Base-by-base conservation (phyloP, 306 rosid species). In the Comarum palustre region DNA sequence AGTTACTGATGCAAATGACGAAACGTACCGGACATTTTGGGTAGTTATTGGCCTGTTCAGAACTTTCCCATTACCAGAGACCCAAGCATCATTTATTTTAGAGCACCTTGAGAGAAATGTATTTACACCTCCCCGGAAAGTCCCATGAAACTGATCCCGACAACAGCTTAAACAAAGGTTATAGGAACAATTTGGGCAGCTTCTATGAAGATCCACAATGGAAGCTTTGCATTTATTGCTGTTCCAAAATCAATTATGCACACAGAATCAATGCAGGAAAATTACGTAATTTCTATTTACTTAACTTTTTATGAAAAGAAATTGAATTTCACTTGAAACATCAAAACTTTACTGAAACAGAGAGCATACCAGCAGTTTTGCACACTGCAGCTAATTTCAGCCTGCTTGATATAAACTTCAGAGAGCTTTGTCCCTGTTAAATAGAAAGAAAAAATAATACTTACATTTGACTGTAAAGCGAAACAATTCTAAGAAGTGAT, bases 131-230 rank as follows among this genome's bases (percentile, higher is more conserved):
- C 74, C 85, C 72, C 76, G 78, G 76, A 72, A 75, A 75, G 78
- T 81, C 51, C 78, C 88, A 19, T 41, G 85, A 80, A 80, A 82
- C 58, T 81, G 71, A 78, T 84, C 85, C 34, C 51, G 87, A 64
- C 85, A 89, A 83, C 99, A 95, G 72, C 88, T 83, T 75, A 88
- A 78, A 86, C 99, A 94, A 69, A 94, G 90, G 60, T 84, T 83
- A 79, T 84, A 91, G 70, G 99, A 89, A 79, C 99, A 95, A 75
- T 79, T 87, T 61, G 86, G 91, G 86, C 99, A 95, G 83, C 90
- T 90, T 90, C 95, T 94, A 74, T 86, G 97, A 81, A 88, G 95
- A 88, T 90, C 96, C 86, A 88, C 76, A 66, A 94, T 82, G 63
- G 86, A 77, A 68, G 85, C 78, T 80, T 86, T 87, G 86, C 97